Conservation (phyloP, 371 early-diverging fungal genomes). For the Saksenaea vasiformis region DNA sequence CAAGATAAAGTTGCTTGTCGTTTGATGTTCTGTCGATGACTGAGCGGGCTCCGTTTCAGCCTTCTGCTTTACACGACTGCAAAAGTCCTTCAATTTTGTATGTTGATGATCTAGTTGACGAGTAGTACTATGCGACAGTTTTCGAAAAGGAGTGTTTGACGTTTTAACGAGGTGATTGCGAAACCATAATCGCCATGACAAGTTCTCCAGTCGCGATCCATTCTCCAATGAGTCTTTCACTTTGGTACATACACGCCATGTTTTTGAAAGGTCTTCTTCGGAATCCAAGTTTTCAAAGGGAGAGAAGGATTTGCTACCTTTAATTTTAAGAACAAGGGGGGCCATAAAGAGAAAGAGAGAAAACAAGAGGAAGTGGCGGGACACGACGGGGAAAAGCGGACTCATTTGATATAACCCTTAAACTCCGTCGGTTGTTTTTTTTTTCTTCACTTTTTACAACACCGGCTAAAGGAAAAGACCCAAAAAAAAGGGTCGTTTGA, state of each 20-base stretch:
- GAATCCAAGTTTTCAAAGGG: constrained; percentile 61
- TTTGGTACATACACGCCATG: constrained; percentile 79
- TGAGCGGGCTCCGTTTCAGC: neutral
- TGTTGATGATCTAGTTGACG: constrained; percentile 36
- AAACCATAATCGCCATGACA: constrained; percentile 82
- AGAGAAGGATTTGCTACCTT: constrained; percentile 62
- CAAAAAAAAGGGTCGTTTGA: no score
- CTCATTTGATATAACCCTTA: neutral
- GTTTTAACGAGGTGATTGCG: constrained; percentile 15
- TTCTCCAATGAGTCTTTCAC: constrained; percentile 80
- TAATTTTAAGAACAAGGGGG: constrained; percentile 64
- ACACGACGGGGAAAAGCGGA: neutral
- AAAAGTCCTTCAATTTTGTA: constrained; percentile 11
- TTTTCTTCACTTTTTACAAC: no score
- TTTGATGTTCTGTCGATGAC: neutral
- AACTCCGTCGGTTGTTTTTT: neutral
- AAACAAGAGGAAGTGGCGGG: constrained; percentile 7
- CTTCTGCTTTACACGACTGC: neutral
- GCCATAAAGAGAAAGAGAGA: constrained; percentile 44
- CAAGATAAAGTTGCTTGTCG: constrained; percentile 26
- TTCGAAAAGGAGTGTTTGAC: constrained; percentile 32
- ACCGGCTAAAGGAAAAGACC: no score
- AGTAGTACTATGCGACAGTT: constrained; percentile 38
- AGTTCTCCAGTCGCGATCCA: constrained; percentile 76
- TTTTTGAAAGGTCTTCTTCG: constrained; percentile 62